A percentile compares a stretch with the other conserved stretches of the same genome.
Conservation (phyloP, 257 asterid species). For the Gardenia jasminoides region DNA sequence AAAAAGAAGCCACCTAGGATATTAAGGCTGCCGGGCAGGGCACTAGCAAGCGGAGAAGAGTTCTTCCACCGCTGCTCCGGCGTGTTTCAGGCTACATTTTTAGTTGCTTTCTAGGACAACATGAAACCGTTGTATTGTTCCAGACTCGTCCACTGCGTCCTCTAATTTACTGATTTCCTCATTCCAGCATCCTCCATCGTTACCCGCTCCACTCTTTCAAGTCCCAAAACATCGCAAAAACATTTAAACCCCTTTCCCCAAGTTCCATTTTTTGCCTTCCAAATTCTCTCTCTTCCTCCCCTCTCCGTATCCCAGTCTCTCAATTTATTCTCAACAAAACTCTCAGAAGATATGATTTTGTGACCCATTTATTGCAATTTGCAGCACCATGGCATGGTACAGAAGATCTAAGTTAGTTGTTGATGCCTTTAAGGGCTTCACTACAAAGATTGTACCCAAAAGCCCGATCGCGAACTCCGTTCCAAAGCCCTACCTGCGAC, state of each 20-base stretch:
- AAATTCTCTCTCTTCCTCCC: not conserved
- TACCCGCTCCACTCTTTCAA: too few species aligned
- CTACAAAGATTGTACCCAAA: slow-evolving; percentile 35
- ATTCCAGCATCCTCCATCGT: not conserved
- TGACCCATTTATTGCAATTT: not conserved
- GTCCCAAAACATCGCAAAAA: too few species aligned
- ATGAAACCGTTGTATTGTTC: not conserved
- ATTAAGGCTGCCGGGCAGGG: too few species aligned
- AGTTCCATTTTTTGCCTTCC: not conserved
- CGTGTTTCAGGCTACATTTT: too few species aligned
- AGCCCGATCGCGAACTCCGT: slow-evolving; percentile 24
- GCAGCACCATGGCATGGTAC: slow-evolving; percentile 61
- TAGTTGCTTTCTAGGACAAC: too few species aligned
- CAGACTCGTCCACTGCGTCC: slow-evolving; percentile 23
- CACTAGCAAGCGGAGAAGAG: too few species aligned
- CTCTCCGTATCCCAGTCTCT: not conserved
- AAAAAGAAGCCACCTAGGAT: too few species aligned
- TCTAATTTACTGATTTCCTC: not conserved
- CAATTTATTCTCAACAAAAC: too few species aligned
- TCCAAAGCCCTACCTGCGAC: not conserved
- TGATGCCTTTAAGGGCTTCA: slow-evolving; percentile 37
- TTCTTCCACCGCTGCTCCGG: too few species aligned
- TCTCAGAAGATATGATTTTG: not conserved
- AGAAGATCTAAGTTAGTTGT: slow-evolving; percentile 43
- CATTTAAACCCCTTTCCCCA: not conserved